phyloP scores from a whole-genome alignment of 2,329 filamentous ascomycete genomes.

The Penicillium rolfsii region DNA sequence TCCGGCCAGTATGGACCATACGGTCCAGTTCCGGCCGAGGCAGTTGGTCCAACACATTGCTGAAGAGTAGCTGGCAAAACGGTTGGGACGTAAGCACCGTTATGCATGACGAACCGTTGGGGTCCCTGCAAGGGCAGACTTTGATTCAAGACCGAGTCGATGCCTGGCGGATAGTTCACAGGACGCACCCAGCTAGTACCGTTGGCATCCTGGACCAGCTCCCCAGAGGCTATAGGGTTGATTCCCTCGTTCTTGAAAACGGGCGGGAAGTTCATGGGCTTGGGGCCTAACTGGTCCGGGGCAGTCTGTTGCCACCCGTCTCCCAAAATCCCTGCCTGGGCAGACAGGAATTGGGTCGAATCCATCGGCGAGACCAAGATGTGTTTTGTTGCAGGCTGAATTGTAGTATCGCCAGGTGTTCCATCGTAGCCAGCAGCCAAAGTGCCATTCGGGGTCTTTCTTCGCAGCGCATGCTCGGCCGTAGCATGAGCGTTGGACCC shows the following conservation, averaged over 20 bases:
- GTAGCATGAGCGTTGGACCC: conserved; percentile 29
- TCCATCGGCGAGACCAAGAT: conserved; percentile 70
- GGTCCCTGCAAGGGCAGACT: conserved; percentile 50
- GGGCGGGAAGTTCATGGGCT: conserved; percentile 44
- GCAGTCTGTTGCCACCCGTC: conserved; percentile 39
- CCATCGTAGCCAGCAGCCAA: conserved; percentile 90
- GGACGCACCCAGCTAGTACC: conserved; percentile 48
- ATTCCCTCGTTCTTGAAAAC: conserved; percentile 43
- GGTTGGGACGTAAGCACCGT: conserved; percentile 59
- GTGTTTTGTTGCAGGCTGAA: conserved; percentile 79
- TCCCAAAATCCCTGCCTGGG: conserved; percentile 36
- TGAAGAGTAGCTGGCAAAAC: conserved; percentile 64
- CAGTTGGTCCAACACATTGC: conserved; percentile 60
- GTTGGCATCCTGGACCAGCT: conserved; percentile 39
- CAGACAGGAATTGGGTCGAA: conserved; percentile 39
- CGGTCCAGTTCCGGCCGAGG: conserved; percentile 59
- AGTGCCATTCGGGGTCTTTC: conserved; percentile 94
- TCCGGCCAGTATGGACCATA: conserved; percentile 68
- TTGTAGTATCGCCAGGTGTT: conserved; percentile 70
- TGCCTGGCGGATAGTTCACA: conserved; percentile 53
- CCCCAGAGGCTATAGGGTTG: conserved; percentile 31
- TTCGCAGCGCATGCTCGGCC: conserved; percentile 75
- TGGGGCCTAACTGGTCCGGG: conserved; percentile 36
- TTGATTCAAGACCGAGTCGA: conserved; percentile 66
- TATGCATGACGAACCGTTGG: conserved; percentile 47